These are phyloP conservation scores for Acanthochlamys bracteata DNA, from an alignment of 106 monocot genomes.

Conservation along the genomic window DNA sequence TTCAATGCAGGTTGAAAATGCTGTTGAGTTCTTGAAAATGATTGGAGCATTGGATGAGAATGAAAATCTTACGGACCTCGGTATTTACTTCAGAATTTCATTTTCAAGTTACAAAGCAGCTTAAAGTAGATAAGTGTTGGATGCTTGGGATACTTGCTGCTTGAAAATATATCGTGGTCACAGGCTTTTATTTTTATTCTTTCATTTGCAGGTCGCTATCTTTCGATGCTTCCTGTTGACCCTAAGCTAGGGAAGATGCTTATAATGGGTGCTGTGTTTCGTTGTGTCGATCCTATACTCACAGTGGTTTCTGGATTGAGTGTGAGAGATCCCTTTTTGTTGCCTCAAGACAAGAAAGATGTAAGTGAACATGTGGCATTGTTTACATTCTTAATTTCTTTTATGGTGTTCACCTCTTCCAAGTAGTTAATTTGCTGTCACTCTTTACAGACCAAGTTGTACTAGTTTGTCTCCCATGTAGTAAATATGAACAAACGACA, in stretches of 20 bases:
- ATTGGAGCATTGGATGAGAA: conserved; percentile 88
- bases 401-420: too few relatives aligned
- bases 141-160: too few relatives aligned
- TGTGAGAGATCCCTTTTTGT: conserved; percentile 82
- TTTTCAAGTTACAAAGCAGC: not conserved
- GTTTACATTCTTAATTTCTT: too few relatives aligned
- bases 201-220: conserved; percentile 53
- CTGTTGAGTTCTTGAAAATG: conserved; percentile 86
- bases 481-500: not conserved
- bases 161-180: not conserved
- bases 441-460: too few relatives aligned
- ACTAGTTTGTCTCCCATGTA: too few relatives aligned
- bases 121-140: too few relatives aligned
- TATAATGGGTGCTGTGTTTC: conserved; percentile 91
- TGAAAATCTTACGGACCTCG: conserved; percentile 92
- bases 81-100: conserved; percentile 22
- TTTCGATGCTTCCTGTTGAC: conserved; percentile 98
- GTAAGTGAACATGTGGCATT: conserved; percentile 48
- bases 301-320: conserved; percentile 93
- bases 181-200: not conserved
- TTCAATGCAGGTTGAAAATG: conserved; percentile 97
- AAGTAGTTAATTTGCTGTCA: too few relatives aligned
- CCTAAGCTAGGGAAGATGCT: conserved; percentile 99
- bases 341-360: conserved; percentile 98
- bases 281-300: conserved; percentile 82